phyloP scores from a whole-genome alignment of 1,284 basidiomycete species.

The Cryptococcus sp. region DNA sequence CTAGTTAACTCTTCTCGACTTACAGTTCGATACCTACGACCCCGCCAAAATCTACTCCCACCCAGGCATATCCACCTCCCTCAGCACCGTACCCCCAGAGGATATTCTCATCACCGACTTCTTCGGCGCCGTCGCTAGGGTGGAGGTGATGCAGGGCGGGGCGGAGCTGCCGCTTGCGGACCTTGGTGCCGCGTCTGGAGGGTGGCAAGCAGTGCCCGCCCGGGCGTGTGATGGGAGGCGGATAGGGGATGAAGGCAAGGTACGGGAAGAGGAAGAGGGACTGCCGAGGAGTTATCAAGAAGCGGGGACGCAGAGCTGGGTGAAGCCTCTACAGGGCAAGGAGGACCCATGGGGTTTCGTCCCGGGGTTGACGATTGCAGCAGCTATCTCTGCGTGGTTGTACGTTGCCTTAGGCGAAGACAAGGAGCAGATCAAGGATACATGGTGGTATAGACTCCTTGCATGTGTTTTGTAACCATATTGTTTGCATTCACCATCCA shows the following conservation, averaged over 20 bases:
- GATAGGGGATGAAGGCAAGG: background rate
- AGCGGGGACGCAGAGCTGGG: background rate
- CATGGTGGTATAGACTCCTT: too few relatives aligned
- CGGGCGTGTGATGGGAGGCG: background rate
- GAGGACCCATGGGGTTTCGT: background rate
- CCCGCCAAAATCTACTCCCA: conserved; percentile 72
- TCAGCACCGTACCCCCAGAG: conserved; percentile 63
- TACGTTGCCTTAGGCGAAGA: conserved; percentile 3
- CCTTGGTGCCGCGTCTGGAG: background rate
- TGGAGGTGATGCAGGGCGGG: conserved; percentile 55
- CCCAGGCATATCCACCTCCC: conserved; percentile 78
- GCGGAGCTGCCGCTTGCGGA: conserved; percentile 5
- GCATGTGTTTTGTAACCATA: background rate
- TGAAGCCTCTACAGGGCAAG: background rate
- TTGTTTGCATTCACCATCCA: background rate
- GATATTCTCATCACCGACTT: conserved; percentile 88
- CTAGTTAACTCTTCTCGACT: background rate
- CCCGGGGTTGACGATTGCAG: background rate
- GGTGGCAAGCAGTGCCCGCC: background rate
- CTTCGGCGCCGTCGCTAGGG: conserved; percentile 85
- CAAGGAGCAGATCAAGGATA: background rate
- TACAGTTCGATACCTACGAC: conserved; percentile 76
- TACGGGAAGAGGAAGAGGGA: background rate
- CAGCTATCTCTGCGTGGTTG: background rate
- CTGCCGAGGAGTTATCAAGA: background rate